Base-by-base conservation (phyloP, 352 stramenopile genomes). In the Hyaloperonospora brassicae region DNA sequence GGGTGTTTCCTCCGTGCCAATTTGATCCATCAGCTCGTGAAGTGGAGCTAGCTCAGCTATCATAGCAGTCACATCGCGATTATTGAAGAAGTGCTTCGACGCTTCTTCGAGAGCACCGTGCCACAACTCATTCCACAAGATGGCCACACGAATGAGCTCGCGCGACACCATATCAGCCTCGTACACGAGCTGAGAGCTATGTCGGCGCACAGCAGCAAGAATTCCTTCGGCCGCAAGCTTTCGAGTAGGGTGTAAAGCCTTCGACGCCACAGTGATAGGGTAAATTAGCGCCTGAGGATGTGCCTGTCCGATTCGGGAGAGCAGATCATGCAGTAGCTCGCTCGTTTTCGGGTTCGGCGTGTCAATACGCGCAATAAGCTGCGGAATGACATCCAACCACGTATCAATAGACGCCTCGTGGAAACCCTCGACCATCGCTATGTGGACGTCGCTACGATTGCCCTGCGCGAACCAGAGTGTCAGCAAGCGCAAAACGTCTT, bases 121-220 rank as follows among this genome's bases (percentile, higher is more conserved):
- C 97, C 97, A 99, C 63, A 97, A 87, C 64, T 99, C 97, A 52
- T 98, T 81, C 96, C 96, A 99, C 43, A 99, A 70, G 60, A 99
- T 98, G 21, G 96, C 96, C 9, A 99, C 95, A 11, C 96, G 87
- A 55, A 99, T 99, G 5, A 99, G 79, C 61, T 99, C 97, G 1
- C 87, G 86, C 45, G 87, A 98, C n/a, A 99, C 96, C 9, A 93
- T 65, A 49, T 90, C 52, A 8, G 76, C 79, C 60, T 99, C 93
- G 47, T 98, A 90, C 5, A 99, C 96, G 24, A 99, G 75, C 11
- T 89, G 79, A 46, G 90, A 72, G 0, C 76, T 56, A 89, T 87
- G 48, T 96, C 97, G 60, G 34, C 93, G 88, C 63, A 99, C 84
- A n/a, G 90, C 89, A 54, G 88, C 91, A 79, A 99, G 96, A 27